Conservation (phyloP, 441 rosid genomes). For the Biscutella auriculata region DNA sequence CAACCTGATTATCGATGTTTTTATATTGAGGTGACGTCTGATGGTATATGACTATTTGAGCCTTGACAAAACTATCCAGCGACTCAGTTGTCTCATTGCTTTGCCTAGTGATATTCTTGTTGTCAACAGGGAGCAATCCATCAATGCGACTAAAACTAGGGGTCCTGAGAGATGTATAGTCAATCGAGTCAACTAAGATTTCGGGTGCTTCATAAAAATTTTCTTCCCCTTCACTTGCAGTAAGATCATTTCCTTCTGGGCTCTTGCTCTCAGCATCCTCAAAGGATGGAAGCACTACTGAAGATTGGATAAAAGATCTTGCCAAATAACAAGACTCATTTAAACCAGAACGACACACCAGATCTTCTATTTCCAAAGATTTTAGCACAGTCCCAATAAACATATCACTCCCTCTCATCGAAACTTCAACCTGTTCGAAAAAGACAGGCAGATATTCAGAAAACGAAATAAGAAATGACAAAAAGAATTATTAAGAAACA, state of each 20-base stretch:
- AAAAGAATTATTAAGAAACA: slow-evolving; percentile 2
- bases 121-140: slow-evolving; percentile 69
- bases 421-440: slow-evolving; percentile 66
- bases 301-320: slow-evolving; percentile 65
- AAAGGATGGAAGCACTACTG: slow-evolving; percentile 33
- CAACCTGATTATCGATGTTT: slow-evolving; percentile 73
- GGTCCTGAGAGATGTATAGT: slow-evolving; percentile 41
- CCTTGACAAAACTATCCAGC: slow-evolving; percentile 88
- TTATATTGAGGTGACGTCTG: slow-evolving; percentile 61
- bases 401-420: slow-evolving; percentile 68
- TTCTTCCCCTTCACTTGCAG: slow-evolving; percentile 77
- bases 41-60: slow-evolving; percentile 73
- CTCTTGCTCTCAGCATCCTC: slow-evolving; percentile 30
- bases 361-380: slow-evolving; percentile 95
- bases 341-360: slow-evolving; percentile 41
- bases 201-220: slow-evolving; percentile 89
- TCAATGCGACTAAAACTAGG: slow-evolving; percentile 64
- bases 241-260: slow-evolving; percentile 24
- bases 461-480: slow-evolving; percentile 10
- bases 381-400: slow-evolving; percentile 78
- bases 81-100: slow-evolving; percentile 35
- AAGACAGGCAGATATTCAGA: slow-evolving; percentile 15
- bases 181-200: slow-evolving; percentile 52
- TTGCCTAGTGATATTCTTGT: slow-evolving; percentile 26
- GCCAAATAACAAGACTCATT: slow-evolving; percentile 68